phyloP scores from a whole-genome alignment of 176 grass and related monocot genomes.

The Avena sativa region DNA sequence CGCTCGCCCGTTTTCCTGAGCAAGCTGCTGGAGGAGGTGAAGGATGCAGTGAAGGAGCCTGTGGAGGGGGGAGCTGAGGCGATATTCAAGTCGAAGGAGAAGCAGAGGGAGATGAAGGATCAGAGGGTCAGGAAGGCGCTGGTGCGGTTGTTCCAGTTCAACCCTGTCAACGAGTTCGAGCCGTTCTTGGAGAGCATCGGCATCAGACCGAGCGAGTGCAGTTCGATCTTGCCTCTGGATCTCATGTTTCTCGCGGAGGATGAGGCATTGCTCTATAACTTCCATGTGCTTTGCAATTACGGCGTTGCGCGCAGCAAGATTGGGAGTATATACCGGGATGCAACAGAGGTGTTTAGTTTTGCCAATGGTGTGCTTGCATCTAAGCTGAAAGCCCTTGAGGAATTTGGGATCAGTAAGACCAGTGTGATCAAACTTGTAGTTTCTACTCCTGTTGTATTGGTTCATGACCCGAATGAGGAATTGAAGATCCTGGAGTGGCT shows the following conservation, averaged over 20 bases:
- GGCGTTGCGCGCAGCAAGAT: constrained; percentile 60
- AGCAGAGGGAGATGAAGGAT: constrained; percentile 46
- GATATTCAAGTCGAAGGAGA: constrained; percentile 34
- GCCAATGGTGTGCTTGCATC: constrained; percentile 45
- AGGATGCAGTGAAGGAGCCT: constrained; percentile 48
- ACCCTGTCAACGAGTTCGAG: constrained; percentile 76
- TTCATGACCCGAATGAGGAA: constrained; percentile 31
- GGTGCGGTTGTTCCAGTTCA: constrained; percentile 48
- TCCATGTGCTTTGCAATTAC: constrained; percentile 62
- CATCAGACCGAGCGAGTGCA: constrained; percentile 44
- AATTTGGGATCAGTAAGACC: constrained; percentile 61
- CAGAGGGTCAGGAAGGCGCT: constrained; percentile 46
- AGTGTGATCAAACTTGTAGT: constrained; percentile 64
- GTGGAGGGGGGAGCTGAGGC: constrained; percentile 13
- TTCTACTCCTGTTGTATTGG: constrained; percentile 51
- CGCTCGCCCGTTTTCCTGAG: constrained; percentile 48
- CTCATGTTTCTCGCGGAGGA: constrained; percentile 69
- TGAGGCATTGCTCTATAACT: constrained; percentile 50
- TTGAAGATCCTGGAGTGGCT: constrained; percentile 60
- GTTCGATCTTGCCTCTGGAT: constrained; percentile 52
- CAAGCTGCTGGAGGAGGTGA: constrained; percentile 62
- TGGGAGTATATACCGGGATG: constrained; percentile 60
- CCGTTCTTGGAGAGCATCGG: constrained; percentile 80
- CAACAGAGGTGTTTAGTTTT: constrained; percentile 46
- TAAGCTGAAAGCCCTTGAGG: constrained; percentile 62